Evolutionary conservation across 257 asterid genomes (phyloP).

Genomic region (Galeopsis tetrahit): DNA sequence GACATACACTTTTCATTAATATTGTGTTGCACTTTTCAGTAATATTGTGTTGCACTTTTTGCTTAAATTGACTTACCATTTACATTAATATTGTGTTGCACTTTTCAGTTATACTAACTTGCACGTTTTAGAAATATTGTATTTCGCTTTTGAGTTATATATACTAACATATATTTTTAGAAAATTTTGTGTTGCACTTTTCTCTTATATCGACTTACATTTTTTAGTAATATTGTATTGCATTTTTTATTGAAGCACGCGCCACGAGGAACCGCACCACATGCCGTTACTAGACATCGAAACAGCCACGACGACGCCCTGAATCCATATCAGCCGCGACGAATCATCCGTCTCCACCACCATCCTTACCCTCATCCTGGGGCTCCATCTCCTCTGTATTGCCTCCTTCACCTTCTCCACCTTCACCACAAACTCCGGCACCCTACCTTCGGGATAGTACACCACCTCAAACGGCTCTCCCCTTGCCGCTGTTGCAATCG

Average conservation of each 20-base stretch:
- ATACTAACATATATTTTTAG: too few relatives aligned
- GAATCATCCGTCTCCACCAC: slow-evolving; percentile 53
- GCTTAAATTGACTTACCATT: too few relatives aligned
- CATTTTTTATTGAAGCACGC: slow-evolving; percentile 44
- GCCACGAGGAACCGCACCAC: slow-evolving; percentile 62
- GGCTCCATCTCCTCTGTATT: slow-evolving; percentile 39
- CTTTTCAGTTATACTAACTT: too few relatives aligned
- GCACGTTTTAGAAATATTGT: too few relatives aligned
- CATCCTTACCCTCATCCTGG: slow-evolving; percentile 54
- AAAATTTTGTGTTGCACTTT: too few relatives aligned
- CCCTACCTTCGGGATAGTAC: slow-evolving; percentile 52
- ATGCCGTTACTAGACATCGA: background rate
- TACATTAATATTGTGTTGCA: too few relatives aligned
- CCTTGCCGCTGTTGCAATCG: slow-evolving; percentile 39
- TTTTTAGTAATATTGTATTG: too few relatives aligned
- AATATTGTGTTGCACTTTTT: too few relatives aligned
- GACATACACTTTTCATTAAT: too few relatives aligned
- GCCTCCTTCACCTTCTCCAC: slow-evolving; percentile 52
- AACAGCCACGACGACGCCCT: slow-evolving; percentile 43
- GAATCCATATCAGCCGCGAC: slow-evolving; percentile 45
- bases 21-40: too few relatives aligned
- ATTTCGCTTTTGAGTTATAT: too few relatives aligned
- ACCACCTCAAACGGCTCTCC: slow-evolving; percentile 63
- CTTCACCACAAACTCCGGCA: slow-evolving; percentile 57
- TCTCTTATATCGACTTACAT: too few relatives aligned